These are phyloP conservation scores for Talaromyces wortmannii DNA, from an alignment of 495 filamentous ascomycete species.

Conservation along the genomic window DNA sequence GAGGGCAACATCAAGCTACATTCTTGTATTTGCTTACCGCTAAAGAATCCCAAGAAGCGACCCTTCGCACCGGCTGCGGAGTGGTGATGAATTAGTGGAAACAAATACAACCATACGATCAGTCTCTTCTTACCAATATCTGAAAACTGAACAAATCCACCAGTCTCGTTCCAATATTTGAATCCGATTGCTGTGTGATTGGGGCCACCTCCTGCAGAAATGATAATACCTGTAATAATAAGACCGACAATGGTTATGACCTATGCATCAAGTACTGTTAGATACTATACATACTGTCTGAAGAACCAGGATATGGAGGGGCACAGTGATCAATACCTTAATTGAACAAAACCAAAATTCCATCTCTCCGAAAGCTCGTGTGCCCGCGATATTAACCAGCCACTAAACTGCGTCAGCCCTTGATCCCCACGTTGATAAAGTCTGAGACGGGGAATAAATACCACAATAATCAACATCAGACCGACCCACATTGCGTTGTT, in stretches of 20 bases:
- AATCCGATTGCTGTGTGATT: conserved; percentile 60
- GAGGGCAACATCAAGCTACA: neutral
- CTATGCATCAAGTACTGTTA: conserved; percentile 44
- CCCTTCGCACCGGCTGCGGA: conserved; percentile 17
- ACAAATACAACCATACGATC: neutral
- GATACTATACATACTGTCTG: neutral
- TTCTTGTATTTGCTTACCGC: neutral
- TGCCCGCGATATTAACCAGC: conserved; percentile 12
- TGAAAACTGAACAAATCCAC: conserved; percentile 25
- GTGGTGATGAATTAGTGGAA: conserved; percentile 33
- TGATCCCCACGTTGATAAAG: neutral
- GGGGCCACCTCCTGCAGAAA: conserved; percentile 60
- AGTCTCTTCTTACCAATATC: conserved; percentile 6
- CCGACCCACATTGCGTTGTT: conserved; percentile 21
- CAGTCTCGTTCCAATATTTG: conserved; percentile 64
- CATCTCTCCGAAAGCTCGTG: conserved; percentile 16
- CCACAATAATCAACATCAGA: conserved; percentile 11
- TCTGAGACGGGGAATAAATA: neutral
- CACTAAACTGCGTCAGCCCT: conserved; percentile 1
- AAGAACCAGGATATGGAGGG: neutral
- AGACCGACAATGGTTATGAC: conserved; percentile 68
- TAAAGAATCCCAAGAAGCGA: conserved; percentile 34
- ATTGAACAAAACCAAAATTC: conserved; percentile 21
- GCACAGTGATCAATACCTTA: conserved; percentile 16
- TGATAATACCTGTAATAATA: conserved; percentile 57